Evolutionary conservation across 1,284 basidiomycete species (phyloP), one percentile per base, ranked within the genome.

Genomic region (Puccinia coronata): DNA sequence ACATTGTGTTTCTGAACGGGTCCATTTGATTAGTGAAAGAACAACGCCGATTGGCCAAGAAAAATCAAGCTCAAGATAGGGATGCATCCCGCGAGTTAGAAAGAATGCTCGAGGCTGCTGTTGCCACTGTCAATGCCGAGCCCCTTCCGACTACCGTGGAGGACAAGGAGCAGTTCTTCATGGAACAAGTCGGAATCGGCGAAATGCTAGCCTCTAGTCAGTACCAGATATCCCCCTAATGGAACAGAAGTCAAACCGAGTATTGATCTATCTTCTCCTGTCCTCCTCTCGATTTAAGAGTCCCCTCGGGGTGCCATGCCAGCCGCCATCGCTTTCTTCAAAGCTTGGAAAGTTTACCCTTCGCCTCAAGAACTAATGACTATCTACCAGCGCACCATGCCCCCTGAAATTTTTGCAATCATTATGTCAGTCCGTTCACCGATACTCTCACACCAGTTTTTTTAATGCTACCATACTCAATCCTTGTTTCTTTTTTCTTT

Each of bases 361-460:
- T 82, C 83, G 39, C 85, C 85, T 23, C 82, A 85, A 43, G 86
- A 86, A 82, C 83, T 86, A 23, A 83, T 86, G 82, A 84, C 84
- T 83, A 86, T 86, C 82, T 86, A 86, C 83, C 83, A 85, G 81
- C 86, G 86, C 79, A 85, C 85, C 1, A 84, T 86, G 61, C 86
- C 85, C 59, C 83, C 84, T 82, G 85, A 85, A 77, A 85, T 86
- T n/a, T 85, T 86, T 77, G 84, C 84, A 55, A 82, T 85, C 69
- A 85, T 86, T 77, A 84, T 86, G 84, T 81, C 83, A 73, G 84
- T 86, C 53, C 82, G 85, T 49, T 53, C 25, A 18, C 61, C 31
- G 47, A 23, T 41, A 11, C 20, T 18, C 1, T 16, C 23, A 31
- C 41, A 16, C 18, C 18, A 25, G 12, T 12, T 39, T 6, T n/a